Percentiles rank a stretch among this genome's conserved stretches.
Conservation (phyloP, 345 rosid species). For the Isatis tinctoria region DNA sequence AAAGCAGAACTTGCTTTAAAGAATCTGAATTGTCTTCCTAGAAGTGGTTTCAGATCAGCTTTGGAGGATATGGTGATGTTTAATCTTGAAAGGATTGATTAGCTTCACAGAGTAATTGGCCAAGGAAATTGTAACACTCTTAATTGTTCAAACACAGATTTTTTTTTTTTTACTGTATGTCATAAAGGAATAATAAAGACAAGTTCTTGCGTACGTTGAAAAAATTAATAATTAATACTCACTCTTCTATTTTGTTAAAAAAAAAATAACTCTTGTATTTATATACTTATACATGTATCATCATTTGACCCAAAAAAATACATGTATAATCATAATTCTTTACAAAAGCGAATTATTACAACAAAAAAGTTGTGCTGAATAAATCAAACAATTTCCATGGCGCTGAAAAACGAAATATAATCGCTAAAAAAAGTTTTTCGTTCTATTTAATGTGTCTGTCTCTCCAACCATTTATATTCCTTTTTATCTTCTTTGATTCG, state of each 20-base stretch:
- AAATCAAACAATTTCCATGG: too few relatives aligned
- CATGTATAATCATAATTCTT: too few relatives aligned
- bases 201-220: not conserved
- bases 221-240: not conserved
- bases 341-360: too few relatives aligned
- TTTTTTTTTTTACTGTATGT: constrained; percentile 10
- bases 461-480: not conserved
- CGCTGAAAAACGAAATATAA: not conserved
- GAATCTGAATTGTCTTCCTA: constrained; percentile 69
- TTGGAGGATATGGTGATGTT: constrained; percentile 82
- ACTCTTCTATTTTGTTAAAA: not conserved
- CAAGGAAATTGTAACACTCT: constrained; percentile 14
- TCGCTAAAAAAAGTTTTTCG: not conserved
- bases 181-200: constrained; percentile 1
- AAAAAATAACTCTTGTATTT: not conserved
- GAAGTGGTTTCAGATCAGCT: constrained; percentile 47
- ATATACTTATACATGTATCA: not conserved
- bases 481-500: not conserved
- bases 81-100: constrained; percentile 89
- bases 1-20: constrained; percentile 76
- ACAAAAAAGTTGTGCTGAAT: too few relatives aligned
- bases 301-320: too few relatives aligned
- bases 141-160: not conserved
- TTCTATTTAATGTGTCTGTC: not conserved
- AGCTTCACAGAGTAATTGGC: too few relatives aligned